Conservation (phyloP, 2,329 filamentous ascomycete genomes). For the Macroventuria anomochaeta region DNA sequence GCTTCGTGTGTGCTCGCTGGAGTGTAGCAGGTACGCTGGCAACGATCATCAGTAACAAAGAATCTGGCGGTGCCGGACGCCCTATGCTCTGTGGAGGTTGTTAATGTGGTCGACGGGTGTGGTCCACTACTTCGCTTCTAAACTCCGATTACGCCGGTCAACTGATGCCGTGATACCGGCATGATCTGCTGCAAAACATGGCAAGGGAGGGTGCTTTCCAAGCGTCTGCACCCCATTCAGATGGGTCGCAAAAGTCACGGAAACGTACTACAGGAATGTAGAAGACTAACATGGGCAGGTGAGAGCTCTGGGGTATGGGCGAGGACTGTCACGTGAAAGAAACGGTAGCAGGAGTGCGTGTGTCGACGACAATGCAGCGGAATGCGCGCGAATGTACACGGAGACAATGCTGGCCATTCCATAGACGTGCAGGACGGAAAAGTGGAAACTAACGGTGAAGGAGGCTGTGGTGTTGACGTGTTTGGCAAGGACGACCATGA, state of each 20-base stretch:
- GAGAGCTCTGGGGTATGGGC: background rate
- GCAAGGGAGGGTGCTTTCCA: background rate
- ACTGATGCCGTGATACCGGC: conserved; percentile 3
- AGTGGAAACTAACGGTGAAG: conserved; percentile 2
- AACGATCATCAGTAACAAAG: background rate
- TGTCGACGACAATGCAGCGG: background rate
- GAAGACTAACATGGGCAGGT: too few relatives aligned
- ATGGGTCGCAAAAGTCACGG: background rate
- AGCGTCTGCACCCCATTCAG: too few relatives aligned
- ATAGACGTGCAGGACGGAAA: background rate
- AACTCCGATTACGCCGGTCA: conserved; percentile 20
- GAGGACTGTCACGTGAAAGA: conserved; percentile 11
- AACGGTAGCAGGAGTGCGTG: background rate
- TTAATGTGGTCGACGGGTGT: background rate
- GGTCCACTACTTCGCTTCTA: conserved; percentile 2
- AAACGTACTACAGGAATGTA: background rate
- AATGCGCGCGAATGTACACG: background rate
- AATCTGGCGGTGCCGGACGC: background rate
- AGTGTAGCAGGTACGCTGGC: background rate
- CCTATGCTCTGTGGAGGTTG: conserved; percentile 7
- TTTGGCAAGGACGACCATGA: conserved; percentile 14
- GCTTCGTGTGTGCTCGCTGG: background rate
- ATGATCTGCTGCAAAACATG: background rate
- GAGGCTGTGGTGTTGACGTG: conserved; percentile 13
- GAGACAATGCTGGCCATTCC: background rate